Conservation (phyloP, 768 basidiomycete genomes). For the Cubamyces lactineus region DNA sequence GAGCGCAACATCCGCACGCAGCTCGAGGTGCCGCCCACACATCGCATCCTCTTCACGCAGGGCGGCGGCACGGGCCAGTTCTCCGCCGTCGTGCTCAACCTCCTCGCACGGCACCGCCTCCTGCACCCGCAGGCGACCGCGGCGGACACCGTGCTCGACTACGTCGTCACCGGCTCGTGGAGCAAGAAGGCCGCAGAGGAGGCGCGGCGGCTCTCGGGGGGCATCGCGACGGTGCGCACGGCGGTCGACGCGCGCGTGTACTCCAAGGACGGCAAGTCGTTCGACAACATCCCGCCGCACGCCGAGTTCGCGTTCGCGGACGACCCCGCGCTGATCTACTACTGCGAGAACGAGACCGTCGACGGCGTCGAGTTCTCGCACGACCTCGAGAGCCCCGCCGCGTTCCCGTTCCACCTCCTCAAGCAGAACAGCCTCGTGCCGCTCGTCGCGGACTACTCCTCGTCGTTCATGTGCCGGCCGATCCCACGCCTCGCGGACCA, state of each 20-base stretch:
- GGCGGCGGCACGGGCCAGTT: conserved; percentile 94
- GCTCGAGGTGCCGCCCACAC: conserved; percentile 80
- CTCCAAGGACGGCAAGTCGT: conserved; percentile 68
- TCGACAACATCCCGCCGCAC: conserved; percentile 79
- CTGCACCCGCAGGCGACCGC: conserved; percentile 61
- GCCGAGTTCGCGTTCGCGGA: conserved; percentile 73
- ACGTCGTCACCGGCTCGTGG: conserved; percentile 93
- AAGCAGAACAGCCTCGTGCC: conserved; percentile 63
- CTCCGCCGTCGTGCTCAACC: conserved; percentile 88
- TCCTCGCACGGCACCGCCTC: conserved; percentile 84
- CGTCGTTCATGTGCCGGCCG: conserved; percentile 94
- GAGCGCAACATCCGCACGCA: conserved; percentile 73
- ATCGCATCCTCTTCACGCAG: conserved; percentile 89
- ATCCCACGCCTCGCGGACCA: conserved; percentile 89
- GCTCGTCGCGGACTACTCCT: conserved; percentile 93
- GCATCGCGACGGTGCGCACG: conserved; percentile 56
- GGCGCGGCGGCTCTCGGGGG: conserved; percentile 67
- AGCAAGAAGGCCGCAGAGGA: conserved; percentile 85
- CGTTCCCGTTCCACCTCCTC: conserved; percentile 85
- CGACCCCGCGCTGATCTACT: conserved; percentile 91
- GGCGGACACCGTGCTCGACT: conserved; percentile 74
- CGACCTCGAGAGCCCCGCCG: conserved; percentile 52
- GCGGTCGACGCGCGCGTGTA: conserved; percentile 69
- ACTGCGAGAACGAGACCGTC: conserved; percentile 99
- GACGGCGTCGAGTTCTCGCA: conserved; percentile 88